Conservation (phyloP, 139 green algal species). For the Haematococcus sp. region DNA sequence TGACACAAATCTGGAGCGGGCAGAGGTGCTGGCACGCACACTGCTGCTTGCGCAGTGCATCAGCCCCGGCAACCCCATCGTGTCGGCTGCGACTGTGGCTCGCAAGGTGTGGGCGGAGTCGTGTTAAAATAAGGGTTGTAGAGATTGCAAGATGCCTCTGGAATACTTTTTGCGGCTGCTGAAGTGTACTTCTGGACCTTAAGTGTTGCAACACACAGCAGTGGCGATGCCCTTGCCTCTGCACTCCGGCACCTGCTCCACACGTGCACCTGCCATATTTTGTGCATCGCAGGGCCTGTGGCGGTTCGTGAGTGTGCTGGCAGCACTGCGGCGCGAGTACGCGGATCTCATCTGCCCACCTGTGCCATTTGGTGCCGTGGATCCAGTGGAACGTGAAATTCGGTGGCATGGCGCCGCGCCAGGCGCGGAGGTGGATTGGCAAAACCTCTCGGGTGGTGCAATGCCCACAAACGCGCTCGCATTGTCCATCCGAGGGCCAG, state of each 20-base stretch:
- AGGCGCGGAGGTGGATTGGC: conserved; percentile 11
- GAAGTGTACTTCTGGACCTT: not conserved
- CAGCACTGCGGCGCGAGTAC: not conserved
- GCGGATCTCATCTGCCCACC: not conserved
- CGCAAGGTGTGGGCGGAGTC: not conserved
- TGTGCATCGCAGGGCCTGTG: conserved; percentile 8
- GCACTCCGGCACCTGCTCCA: not conserved
- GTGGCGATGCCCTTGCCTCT: no score
- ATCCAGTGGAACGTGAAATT: not conserved
- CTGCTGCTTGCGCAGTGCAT: conserved; percentile 46
- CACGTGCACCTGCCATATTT: not conserved
- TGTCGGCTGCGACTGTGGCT: not conserved
- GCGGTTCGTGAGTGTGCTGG: not conserved
- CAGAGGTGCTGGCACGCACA: conserved; percentile 23
- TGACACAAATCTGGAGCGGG: conserved; percentile 12
- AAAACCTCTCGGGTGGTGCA: not conserved
- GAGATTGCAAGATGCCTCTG: not conserved
- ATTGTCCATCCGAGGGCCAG: not conserved
- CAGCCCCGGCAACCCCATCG: conserved; percentile 2
- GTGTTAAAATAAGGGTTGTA: not conserved
- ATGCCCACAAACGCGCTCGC: conserved; percentile 11
- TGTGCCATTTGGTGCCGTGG: not conserved
- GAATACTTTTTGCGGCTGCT: not conserved
- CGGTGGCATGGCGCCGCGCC: not conserved
- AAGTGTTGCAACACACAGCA: no score